Evolutionary conservation across 192 early-diverging fungal genomes (phyloP), one percentile per base, ranked within the genome.

Genomic region (Lobosporangium transversale): DNA sequence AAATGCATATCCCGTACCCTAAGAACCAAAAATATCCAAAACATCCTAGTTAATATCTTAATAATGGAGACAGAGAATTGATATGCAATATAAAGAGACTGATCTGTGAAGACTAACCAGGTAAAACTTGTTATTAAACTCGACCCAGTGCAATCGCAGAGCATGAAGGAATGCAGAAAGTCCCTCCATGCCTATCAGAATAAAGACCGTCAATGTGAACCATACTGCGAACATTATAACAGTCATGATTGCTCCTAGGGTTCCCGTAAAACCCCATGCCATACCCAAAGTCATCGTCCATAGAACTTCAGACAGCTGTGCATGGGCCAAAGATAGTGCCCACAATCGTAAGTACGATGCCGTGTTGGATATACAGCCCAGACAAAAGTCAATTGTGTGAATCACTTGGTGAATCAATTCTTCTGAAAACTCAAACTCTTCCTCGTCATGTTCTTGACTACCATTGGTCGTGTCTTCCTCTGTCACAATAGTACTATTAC

Each of bases 121-220:
- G 80, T 99, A 99, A 66, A 98, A 98, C 84, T 98, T 99, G 85
- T 88, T 91, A 78, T 98, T 91, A 74, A 99, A 99, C 86, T 99
- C 97, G 42, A 99, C 95, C 93, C 95, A 97, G 83, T 97, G 95
- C 66, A 97, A 82, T 91, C 95, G 94, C 43, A 97, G 87, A 4
- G 95, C 95, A 63, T 97, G 95, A 66, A 97, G 73, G 71, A 97
- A 97, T 1, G 95, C 95, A 11, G 93, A 94, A 35, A 97, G 83
- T 0, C 95, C 95, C 82, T 97, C 95, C 94, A 97, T 97, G 2
- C 89, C 81, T 35, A 94, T 70, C 53, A 97, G 85, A 53, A 96
- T 96, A 23, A 51, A 51, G 55, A 95, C 79, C 4, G 97, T 98
- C 62, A 94, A 70, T 23, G 58, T 47, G 73, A 99, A 98, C 97